Percentiles rank a stretch among this genome's conserved stretches.
phyloP scores from a whole-genome alignment of 768 basidiomycete genomes.

The Dacryopinax spathularia region DNA sequence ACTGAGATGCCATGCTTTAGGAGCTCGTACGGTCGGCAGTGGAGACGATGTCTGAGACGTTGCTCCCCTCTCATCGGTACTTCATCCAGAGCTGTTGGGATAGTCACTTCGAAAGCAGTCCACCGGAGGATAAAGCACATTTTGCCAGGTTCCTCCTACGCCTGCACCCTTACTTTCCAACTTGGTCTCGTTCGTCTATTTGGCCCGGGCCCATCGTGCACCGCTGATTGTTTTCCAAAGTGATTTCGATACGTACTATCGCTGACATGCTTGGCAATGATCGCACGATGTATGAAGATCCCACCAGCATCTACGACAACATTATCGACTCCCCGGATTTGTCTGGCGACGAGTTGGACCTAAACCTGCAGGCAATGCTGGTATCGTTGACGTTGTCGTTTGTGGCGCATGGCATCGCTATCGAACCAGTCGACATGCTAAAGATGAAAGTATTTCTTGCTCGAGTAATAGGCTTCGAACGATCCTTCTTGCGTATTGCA shows the following conservation, averaged over 20 bases:
- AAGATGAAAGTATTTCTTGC: constrained; percentile 42
- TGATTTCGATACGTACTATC: constrained; percentile 50
- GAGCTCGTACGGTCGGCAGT: constrained; percentile 52
- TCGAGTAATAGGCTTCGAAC: constrained; percentile 42
- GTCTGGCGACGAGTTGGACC: background rate
- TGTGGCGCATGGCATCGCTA: constrained; percentile 46
- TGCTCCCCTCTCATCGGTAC: constrained; percentile 52
- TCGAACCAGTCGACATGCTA: constrained; percentile 39
- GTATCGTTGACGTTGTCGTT: constrained; percentile 48
- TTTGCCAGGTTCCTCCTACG: constrained; percentile 52
- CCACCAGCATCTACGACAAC: background rate
- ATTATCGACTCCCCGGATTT: background rate
- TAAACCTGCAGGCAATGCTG: constrained; percentile 34
- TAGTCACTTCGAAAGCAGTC: constrained; percentile 41
- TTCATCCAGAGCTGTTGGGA: constrained; percentile 56
- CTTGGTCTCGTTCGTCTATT: constrained; percentile 42
- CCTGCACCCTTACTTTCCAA: constrained; percentile 51
- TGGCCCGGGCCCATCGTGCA: too few species aligned
- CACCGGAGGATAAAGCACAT: constrained; percentile 42
- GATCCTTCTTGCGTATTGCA: constrained; percentile 34
- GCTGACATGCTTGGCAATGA: constrained; percentile 45
- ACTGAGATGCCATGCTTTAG: constrained; percentile 26
- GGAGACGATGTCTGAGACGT: constrained; percentile 42
- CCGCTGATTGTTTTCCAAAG: constrained; percentile 25
- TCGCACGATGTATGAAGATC: constrained; percentile 30